phyloP scores from a whole-genome alignment of 164 flowering plant species.

The Hamamelis virginiana region DNA sequence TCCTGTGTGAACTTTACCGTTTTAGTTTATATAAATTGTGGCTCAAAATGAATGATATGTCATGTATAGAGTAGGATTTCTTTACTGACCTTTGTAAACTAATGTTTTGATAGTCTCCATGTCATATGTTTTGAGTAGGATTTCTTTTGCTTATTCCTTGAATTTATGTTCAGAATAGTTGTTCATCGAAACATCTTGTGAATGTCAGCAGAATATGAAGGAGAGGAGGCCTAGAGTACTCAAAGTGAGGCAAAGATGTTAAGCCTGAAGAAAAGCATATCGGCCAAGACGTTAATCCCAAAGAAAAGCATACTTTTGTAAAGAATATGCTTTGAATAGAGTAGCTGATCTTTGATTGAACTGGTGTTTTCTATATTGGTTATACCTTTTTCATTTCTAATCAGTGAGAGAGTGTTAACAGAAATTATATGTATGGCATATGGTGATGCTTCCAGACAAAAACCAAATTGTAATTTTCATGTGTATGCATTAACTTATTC shows the following conservation, averaged over 20 bases:
- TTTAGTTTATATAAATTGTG: no score
- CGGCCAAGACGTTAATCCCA: no score
- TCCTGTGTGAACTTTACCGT: no score
- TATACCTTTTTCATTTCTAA: not conserved
- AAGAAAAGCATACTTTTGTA: slow-evolving; percentile 5
- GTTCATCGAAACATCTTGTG: slow-evolving; percentile 5
- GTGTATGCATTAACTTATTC: no score
- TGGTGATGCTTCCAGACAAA: no score
- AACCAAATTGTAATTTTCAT: no score
- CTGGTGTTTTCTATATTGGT: no score
- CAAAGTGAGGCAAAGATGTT: not conserved
- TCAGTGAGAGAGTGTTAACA: not conserved
- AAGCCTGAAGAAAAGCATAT: slow-evolving; percentile 5
- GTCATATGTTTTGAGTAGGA: not conserved
- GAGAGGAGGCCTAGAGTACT: not conserved
- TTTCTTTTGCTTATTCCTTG: not conserved
- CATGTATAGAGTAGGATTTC: no score
- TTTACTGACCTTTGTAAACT: no score
- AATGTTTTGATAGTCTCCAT: no score
- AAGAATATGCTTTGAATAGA: not conserved
- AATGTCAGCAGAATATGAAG: not conserved
- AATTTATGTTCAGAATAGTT: not conserved
- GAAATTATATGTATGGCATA: not conserved
- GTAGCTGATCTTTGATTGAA: slow-evolving; percentile 5
- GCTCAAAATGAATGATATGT: no score